A percentile compares a stretch with the other conserved stretches of the same genome.
Conservation (phyloP, 257 asterid genomes). For the Solanum corneliomulleri region DNA sequence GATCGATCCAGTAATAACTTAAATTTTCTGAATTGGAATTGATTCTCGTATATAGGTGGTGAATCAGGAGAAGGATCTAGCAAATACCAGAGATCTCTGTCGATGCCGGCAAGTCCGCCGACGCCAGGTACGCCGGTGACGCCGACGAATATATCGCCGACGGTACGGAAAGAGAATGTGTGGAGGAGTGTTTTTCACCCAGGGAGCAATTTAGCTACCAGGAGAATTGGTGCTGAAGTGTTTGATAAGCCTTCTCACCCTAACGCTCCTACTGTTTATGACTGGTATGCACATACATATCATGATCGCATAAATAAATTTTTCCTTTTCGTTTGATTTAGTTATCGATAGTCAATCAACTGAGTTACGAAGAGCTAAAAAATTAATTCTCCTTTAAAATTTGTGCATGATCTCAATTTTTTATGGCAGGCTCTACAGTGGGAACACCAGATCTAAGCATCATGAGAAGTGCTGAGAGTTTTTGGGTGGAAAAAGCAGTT, state of each 20-base stretch:
- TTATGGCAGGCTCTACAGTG: slow-evolving; percentile 76
- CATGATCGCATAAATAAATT: not conserved
- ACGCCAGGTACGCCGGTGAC: slow-evolving; percentile 66
- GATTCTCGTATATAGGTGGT: slow-evolving; percentile 6
- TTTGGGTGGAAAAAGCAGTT: not conserved
- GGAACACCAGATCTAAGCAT: slow-evolving; percentile 74
- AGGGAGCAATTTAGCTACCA: slow-evolving; percentile 82
- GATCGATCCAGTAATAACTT: not conserved
- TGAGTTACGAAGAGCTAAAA: not conserved
- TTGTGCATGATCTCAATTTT: not conserved
- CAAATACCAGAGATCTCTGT: slow-evolving; percentile 37
- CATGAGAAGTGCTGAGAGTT: slow-evolving; percentile 18
- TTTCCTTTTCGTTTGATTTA: not conserved
- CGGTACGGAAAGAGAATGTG: slow-evolving; percentile 55
- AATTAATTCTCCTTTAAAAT: too few species aligned
- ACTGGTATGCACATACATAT: slow-evolving; percentile 39
- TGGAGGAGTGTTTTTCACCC: slow-evolving; percentile 99
- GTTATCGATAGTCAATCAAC: not conserved
- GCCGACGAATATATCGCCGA: slow-evolving; percentile 43
- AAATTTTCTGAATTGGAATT: not conserved
- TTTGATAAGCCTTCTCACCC: slow-evolving; percentile 75
- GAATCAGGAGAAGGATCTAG: slow-evolving; percentile 30
- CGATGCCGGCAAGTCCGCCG: slow-evolving; percentile 42
- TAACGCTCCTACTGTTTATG: slow-evolving; percentile 88
- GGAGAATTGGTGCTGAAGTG: slow-evolving; percentile 47